Percentiles rank a stretch among this genome's conserved stretches.
phyloP scores from a whole-genome alignment of 441 rosid species.

The Populus hybrid region DNA sequence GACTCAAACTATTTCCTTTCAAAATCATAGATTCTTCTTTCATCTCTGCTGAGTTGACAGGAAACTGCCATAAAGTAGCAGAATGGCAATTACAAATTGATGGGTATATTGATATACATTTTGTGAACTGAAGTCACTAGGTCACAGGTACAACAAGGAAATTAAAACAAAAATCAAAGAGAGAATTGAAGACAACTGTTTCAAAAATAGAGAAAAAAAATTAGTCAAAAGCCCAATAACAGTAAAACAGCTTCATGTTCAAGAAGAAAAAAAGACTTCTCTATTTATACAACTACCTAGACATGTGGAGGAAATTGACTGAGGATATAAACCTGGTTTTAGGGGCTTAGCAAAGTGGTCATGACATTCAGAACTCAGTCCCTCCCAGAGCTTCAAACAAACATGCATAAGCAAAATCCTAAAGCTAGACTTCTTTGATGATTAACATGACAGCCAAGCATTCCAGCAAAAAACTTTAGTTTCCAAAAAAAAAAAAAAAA shows the following conservation, averaged over 20 bases:
- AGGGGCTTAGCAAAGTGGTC: neutral
- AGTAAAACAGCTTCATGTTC: neutral
- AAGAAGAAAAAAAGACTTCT: neutral
- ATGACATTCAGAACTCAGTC: neutral
- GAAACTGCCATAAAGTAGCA: neutral
- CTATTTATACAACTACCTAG: neutral
- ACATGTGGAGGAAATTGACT: neutral
- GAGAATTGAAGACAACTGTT: neutral
- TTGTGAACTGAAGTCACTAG: neutral
- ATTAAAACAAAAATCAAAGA: neutral
- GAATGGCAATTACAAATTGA: neutral
- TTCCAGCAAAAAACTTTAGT: neutral
- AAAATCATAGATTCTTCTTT: constrained; percentile 19
- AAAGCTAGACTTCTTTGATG: neutral
- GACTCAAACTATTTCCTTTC: constrained; percentile 25
- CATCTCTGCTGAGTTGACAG: constrained; percentile 1
- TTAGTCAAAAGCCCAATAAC: neutral
- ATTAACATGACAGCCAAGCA: neutral
- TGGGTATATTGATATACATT: neutral
- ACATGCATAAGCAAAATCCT: neutral
- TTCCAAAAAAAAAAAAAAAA: neutral
- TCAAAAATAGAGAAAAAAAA: too few species aligned
- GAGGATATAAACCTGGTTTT: neutral
- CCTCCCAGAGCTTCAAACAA: neutral
- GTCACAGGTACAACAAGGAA: neutral